Base-by-base conservation (phyloP, 129 eudicot species). In the Chrysanthemum makinoi region DNA sequence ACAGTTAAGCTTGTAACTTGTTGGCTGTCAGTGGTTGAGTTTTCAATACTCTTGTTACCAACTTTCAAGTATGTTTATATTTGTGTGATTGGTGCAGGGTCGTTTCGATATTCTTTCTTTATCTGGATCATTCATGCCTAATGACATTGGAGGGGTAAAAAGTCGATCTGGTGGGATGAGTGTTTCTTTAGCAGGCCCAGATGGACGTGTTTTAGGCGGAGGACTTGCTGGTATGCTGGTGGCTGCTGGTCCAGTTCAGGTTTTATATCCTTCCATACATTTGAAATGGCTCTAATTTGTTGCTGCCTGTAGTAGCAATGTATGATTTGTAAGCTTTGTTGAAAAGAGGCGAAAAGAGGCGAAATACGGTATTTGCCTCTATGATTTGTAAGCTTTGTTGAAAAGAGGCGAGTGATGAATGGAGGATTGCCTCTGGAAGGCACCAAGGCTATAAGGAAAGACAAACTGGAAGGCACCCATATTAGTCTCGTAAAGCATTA, bases 241-340 rank as follows among this genome's bases (percentile, higher is more conserved):
- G 30, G 97, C 96, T 26, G 97, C 94, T 48, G 82, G 94, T 24
- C 86, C 97, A 65, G 84, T 95, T 72, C 97, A 94, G 99, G 99
- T 94, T 62, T n/a, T 48, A 28, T 19, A 46, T 59, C 44, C 18
- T 26, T 60, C 65, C 17, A 60, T 60, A 26, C 4, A 13, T 26
- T 26, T 16, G 49, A 62, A 44, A 56, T 49, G 26, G 8, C 7
- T 60, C 46, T 11, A 12, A 12, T 22, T 9, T 63, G 13, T 63
- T 63, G 14, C 4, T 63, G 50, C 51, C 33, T 15, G 50, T 69
- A 28, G 9, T 49, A 6, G 19, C 46, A 6, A 39, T 6, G 46
- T 7, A 6, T 39, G 8, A 10, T 39, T 39, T 6, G n/a, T n/a
- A n/a, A n/a, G n/a, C n/a, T n/a, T n/a, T n/a, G n/a, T n/a, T n/a